Base-by-base conservation (phyloP, 2,329 filamentous ascomycete genomes). In the Magnaporthiopsis incrustans region DNA sequence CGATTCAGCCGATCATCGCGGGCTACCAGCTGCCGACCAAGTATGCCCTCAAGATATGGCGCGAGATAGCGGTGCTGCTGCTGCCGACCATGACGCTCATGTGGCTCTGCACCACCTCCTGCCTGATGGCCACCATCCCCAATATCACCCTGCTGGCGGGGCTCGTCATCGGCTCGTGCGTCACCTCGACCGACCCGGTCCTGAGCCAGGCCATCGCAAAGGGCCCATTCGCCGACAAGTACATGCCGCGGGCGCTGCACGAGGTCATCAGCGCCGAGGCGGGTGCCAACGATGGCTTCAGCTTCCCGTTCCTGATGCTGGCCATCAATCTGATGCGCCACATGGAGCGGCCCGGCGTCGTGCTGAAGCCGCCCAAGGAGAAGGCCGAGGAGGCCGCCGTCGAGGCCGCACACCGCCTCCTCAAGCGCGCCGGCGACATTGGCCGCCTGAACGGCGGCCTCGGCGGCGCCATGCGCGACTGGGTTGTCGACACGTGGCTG, bases 141-240 rank as follows among this genome's bases (percentile, higher is more conserved):
- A 77, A 86, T 61, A 78, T 95, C n/a, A 80, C 80, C 35, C 90
- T 95, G 67, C 80, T 97, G 2, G 89, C 95, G 68, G 90, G 92
- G 0, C 81, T 97, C 12, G 89, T 87, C 22, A 81, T 96, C 14
- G 92, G 87, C 1, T 89, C 92, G 0, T 96, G 92, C 71, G 87
- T 97, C n/a, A 95, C 93, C 2, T 92, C 92, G 0, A 97, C 93
- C 0, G 93, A 97, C 70, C 93, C 93, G 0, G 87, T 97, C 1
- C 75, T 97, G 50, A 94, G 90, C 22, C 94, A 95, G 67, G 90
- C 90, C 4, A 96, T 97, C 64, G 91, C 97, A 58, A 97, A 97
- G 78, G 92, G 92, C 33, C 93, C 91, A 70, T 97, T 96, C 72
- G 93, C 93, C 1, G 92, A 97, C 71, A 89, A 92, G 70, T 94